Percentiles rank a stretch among this genome's conserved stretches.
Conservation (phyloP, 495 filamentous ascomycete species). For the Chaetomium tenue region DNA sequence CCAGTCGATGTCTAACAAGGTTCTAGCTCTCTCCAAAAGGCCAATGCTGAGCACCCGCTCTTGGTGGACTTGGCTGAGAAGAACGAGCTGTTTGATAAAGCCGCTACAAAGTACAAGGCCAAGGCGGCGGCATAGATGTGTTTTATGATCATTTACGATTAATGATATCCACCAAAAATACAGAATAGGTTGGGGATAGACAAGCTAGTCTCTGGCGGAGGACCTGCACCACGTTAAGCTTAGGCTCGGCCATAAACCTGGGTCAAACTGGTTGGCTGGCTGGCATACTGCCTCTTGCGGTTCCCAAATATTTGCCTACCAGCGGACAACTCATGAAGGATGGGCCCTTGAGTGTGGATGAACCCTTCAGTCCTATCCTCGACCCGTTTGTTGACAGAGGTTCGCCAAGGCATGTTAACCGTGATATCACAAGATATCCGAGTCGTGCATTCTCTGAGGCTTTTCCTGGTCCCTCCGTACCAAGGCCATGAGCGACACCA, state of each 20-base stretch:
- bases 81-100: constrained; percentile 73
- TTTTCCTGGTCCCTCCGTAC: no score
- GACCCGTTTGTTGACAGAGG: no score
- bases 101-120: constrained; percentile 72
- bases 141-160: constrained; percentile 18
- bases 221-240: background rate
- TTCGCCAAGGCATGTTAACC: no score
- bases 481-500: no score
- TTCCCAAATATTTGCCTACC: no score
- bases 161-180: constrained; percentile 26
- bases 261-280: background rate
- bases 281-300: background rate
- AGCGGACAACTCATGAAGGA: no score
- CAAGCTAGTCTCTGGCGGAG: background rate
- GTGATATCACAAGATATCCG: no score
- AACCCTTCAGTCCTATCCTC: no score
- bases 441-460: no score
- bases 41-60: constrained; percentile 61
- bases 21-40: constrained; percentile 56
- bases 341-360: background rate
- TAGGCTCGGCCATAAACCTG: background rate
- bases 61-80: constrained; percentile 72
- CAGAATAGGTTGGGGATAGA: constrained; percentile 1
- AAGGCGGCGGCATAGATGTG: constrained; percentile 59
- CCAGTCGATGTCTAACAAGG: constrained; percentile 7